Percentiles rank a stretch among this genome's conserved stretches.
phyloP scores from a whole-genome alignment of 179 eudicot species.

The Spinacia oleracea region DNA sequence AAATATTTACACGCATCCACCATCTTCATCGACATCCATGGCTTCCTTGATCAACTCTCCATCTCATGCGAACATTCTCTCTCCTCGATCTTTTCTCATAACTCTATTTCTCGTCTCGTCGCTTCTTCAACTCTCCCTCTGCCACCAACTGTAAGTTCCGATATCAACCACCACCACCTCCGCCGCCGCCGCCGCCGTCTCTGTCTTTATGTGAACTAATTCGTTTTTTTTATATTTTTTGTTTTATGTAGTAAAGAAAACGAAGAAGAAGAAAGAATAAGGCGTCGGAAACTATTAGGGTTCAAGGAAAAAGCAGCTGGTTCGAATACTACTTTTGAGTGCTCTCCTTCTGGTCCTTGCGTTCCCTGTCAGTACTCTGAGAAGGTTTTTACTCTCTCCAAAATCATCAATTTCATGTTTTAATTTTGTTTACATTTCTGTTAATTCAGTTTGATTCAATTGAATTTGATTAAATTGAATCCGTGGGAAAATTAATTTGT shows the following conservation, averaged over 20 bases:
- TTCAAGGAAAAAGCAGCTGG: slow-evolving; percentile 46
- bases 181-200: no score
- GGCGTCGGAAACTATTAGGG: slow-evolving; percentile 32
- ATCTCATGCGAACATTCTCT: no score
- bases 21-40: no score
- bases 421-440: not conserved
- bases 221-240: no score
- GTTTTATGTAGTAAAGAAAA: not conserved
- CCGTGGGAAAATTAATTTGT: not conserved
- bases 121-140: slow-evolving; percentile 1
- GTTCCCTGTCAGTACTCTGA: slow-evolving; percentile 62
- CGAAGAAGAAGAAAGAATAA: not conserved
- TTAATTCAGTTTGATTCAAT: not conserved
- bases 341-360: slow-evolving; percentile 78
- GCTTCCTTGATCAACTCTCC: no score
- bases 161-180: not conserved
- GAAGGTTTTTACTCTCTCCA: slow-evolving; percentile 40
- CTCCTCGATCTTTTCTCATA: not conserved
- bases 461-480: not conserved
- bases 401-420: not conserved
- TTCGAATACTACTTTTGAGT: slow-evolving; percentile 56
- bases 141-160: slow-evolving; percentile 9
- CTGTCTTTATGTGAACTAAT: not conserved
- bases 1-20: no score
- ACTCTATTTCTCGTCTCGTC: not conserved